Base-by-base conservation (phyloP, 495 filamentous ascomycete species). In the Sporormia fimetaria region DNA sequence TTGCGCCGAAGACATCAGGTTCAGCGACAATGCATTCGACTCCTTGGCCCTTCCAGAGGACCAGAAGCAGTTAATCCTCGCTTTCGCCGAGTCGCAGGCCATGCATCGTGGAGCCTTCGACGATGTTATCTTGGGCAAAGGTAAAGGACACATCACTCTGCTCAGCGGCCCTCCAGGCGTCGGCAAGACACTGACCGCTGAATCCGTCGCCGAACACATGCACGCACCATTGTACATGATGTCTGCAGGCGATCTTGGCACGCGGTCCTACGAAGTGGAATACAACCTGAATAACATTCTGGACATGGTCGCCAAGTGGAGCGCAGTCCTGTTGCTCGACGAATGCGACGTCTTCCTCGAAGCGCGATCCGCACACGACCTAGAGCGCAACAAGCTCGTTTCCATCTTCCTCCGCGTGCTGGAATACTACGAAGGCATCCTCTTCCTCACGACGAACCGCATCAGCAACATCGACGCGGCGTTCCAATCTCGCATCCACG, bases 101-200 rank as follows among this genome's bases (percentile, higher is more conserved):
- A 51, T 53, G 17, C 52, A 65, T 27, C 57, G 59, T 18, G 43
- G 37, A 3, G 28, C 41, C 9, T 74, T 75, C 48, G 71, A 74
- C 53, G 60, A 67, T 24, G 65, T 73, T 9, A 73, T 75, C 51
- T 66, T 68, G 33, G 70, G 70, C 31, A 70, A 62, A 40, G 59
- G 60, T 21, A 49, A 47, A 20, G 59, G 59, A 18, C 58, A 60
- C 30, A 63, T 62, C 31, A 30, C 61, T 16, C 54, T 63, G 4
- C 52, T 60, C 8, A 50, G 43, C 33, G 60, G 61, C 4, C 56
- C 58, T 20, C 61, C 61, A 4, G 61, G 61, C 10, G 58, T 61
- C 1, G 61, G 44, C 5, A 48, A 48, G 22, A 48, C 44, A 3
- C 17, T 35, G 3, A 48, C 44, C 7, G 44, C 44, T 2, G 44